Percentiles rank a stretch among this genome's conserved stretches.
phyloP scores from a whole-genome alignment of 768 basidiomycete genomes.

The Dioszegia hungarica region DNA sequence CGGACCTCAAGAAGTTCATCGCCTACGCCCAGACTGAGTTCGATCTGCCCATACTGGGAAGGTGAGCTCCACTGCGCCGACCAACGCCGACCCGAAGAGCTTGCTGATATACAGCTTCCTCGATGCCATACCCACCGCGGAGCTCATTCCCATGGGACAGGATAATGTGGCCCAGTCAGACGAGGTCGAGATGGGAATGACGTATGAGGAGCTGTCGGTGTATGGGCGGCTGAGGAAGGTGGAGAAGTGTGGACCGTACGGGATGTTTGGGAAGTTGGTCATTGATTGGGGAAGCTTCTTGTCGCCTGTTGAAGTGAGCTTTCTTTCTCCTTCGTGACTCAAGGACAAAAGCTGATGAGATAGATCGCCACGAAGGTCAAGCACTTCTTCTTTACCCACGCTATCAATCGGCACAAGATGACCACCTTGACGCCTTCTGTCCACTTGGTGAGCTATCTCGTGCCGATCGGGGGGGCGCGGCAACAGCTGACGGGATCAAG shows the following conservation, averaged over 20 bases:
- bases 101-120: conserved; percentile 64
- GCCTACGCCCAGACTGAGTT: conserved; percentile 72
- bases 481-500: conserved; percentile 53
- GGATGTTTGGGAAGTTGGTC: conserved; percentile 90
- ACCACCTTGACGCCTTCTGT: conserved; percentile 43
- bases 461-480: background rate
- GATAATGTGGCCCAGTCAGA: conserved; percentile 86
- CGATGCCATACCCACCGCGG: conserved; percentile 86
- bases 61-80: too few relatives aligned
- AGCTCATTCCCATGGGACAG: conserved; percentile 90
- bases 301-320: conserved; percentile 72
- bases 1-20: conserved; percentile 93
- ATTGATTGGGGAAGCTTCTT: conserved; percentile 86
- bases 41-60: conserved; percentile 73
- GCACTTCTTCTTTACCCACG: conserved; percentile 92
- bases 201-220: conserved; percentile 90
- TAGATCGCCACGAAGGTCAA: conserved; percentile 98
- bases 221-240: conserved; percentile 91
- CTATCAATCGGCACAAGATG: conserved; percentile 98
- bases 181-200: conserved; percentile 99
- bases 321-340: background rate
- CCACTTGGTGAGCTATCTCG: conserved; percentile 31
- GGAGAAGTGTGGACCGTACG: conserved; percentile 96
- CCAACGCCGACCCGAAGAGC: background rate
- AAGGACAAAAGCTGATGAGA: background rate